phyloP scores from a whole-genome alignment of 768 basidiomycete species.

The Pulveroboletus frians region DNA sequence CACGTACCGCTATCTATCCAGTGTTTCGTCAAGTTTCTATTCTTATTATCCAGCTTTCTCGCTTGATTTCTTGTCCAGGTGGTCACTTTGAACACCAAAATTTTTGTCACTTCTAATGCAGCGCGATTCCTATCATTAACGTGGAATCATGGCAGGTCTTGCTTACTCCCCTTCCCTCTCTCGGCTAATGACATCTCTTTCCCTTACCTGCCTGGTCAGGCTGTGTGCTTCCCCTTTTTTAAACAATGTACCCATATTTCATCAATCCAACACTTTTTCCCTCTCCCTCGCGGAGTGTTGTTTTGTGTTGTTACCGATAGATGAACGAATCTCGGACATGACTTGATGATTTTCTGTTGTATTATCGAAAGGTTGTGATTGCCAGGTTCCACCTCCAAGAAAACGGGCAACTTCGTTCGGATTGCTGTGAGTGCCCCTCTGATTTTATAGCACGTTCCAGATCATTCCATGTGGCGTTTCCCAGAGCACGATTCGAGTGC shows the following conservation, averaged over 20 bases:
- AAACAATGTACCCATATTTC: conserved; percentile 15
- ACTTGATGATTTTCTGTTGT: too few species aligned
- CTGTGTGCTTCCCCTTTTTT: conserved; percentile 9
- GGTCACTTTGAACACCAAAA: conserved; percentile 4
- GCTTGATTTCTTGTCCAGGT: conserved; percentile 17
- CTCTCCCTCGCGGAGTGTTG: background rate
- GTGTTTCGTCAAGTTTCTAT: conserved; percentile 20
- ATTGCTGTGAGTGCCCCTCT: too few species aligned
- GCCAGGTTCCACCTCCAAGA: too few species aligned
- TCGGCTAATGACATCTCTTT: background rate
- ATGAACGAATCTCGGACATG: background rate
- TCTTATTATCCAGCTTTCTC: conserved; percentile 24
- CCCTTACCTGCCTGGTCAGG: conserved; percentile 23
- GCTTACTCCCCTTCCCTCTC: conserved; percentile 1
- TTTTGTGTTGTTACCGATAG: background rate
- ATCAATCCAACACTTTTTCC: conserved; percentile 10
- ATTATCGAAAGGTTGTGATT: too few species aligned
- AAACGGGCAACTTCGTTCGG: too few species aligned
- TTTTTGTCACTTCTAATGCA: background rate
- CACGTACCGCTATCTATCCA: conserved; percentile 18
- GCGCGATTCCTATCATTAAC: conserved; percentile 4
- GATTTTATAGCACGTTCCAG: too few species aligned
- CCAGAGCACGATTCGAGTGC: too few species aligned
- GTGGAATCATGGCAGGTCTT: conserved; percentile 7
- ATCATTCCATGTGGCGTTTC: too few species aligned